Conservation (phyloP, 257 asterid species). For the Vinca minor region DNA sequence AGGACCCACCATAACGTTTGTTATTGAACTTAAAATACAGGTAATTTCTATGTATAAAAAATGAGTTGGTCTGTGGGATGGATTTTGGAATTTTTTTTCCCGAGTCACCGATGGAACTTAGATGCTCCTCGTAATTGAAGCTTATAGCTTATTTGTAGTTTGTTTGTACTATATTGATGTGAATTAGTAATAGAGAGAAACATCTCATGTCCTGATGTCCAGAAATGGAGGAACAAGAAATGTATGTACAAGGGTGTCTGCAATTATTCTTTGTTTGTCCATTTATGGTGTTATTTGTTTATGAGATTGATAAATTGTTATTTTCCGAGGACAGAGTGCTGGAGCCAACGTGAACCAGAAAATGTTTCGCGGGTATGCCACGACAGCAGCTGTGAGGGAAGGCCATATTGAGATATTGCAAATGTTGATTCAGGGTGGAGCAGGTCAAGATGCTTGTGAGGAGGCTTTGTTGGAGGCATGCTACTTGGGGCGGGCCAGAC, state of each 20-base stretch:
- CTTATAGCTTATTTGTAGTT: too few relatives aligned
- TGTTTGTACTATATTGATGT: neutral
- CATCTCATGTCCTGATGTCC: neutral
- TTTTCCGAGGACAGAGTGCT: slow-evolving; percentile 31
- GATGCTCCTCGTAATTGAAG: too few relatives aligned
- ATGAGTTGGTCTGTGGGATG: neutral
- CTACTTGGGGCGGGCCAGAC: slow-evolving; percentile 37
- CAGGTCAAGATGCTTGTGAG: slow-evolving; percentile 61
- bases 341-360: slow-evolving; percentile 66
- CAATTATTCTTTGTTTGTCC: neutral
- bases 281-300: neutral
- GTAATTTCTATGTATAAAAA: neutral
- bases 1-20: slow-evolving; percentile 6
- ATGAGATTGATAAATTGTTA: neutral
- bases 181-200: neutral
- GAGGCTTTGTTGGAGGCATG: slow-evolving; percentile 73
- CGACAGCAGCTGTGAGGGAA: slow-evolving; percentile 73
- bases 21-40: too few relatives aligned
- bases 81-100: too few relatives aligned
- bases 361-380: slow-evolving; percentile 67
- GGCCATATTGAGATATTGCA: slow-evolving; percentile 51
- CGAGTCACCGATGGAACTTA: neutral
- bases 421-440: slow-evolving; percentile 49
- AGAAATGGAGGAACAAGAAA: neutral
- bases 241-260: neutral